A percentile compares a stretch with the other conserved stretches of the same genome.
Conservation (phyloP, 371 early-diverging fungal genomes). For the Saksenaea vasiformis region DNA sequence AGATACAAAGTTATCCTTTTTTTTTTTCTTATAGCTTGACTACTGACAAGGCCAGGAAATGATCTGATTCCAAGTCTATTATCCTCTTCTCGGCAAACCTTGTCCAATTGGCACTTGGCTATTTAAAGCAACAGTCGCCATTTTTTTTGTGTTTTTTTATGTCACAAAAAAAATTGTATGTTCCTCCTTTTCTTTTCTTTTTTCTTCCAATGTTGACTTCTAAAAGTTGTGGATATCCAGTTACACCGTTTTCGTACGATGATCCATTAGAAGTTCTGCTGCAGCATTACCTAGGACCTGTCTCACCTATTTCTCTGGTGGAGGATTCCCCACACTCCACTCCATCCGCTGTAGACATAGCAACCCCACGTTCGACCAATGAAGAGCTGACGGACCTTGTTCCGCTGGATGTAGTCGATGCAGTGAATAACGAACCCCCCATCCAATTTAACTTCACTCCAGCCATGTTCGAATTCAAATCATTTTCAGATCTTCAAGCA, state of each 20-base stretch:
- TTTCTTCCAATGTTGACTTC: background rate
- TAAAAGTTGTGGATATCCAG: background rate
- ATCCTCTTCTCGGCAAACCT: background rate
- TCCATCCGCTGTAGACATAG: no score
- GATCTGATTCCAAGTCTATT: background rate
- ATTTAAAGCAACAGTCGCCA: background rate
- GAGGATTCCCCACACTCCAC: no score
- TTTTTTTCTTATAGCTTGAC: background rate
- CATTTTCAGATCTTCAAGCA: constrained; percentile 14
- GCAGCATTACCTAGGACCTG: background rate
- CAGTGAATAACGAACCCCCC: no score
- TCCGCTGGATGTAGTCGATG: no score
- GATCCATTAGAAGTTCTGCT: constrained; percentile 8
- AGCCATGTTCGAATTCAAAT: constrained; percentile 8
- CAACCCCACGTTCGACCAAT: no score
- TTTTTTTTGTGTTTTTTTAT: background rate
- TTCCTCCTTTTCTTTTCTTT: constrained; percentile 1
- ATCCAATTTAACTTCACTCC: no score
- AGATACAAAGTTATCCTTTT: background rate
- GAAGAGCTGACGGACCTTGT: no score
- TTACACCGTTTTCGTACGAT: background rate
- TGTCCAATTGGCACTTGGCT: background rate
- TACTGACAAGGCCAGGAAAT: background rate
- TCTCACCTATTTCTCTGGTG: background rate
- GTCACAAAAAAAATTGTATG: background rate